Base-by-base conservation (phyloP, 164 flowering plant species). In the Houttuynia cordata region DNA sequence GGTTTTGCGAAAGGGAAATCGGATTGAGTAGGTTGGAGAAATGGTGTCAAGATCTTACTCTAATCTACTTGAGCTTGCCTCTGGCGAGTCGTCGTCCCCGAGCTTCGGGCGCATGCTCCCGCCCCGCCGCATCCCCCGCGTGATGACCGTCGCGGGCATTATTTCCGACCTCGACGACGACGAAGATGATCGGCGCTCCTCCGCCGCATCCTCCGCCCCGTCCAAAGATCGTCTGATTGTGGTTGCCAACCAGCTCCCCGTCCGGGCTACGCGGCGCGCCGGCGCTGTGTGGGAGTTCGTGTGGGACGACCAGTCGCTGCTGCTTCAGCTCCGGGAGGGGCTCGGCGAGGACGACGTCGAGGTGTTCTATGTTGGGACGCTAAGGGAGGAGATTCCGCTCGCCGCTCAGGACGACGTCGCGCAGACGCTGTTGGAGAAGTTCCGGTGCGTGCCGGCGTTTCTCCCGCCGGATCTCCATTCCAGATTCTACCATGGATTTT, bases 341-440 rank as follows among this genome's bases (percentile, higher is more conserved):
- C 65, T 85, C 4, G 84, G 83, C 0, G 79, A 76, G 49, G 84
- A 78, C 13, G 81, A 73, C 1, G 64, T 72, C 21, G 92, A 85
- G 19, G 81, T 85, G 24, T 63, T 83, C 42, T 85, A 81, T 58
- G 83, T 85, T 8, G 92, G 88, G 19, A 78, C 82, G 40, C 74
- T 85, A 6, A 79, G 70, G 37, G 88, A 75, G 42, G 92, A 85
- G 17, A 71, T 85, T 55, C 80, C 69, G 40, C 72, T 74, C 0
- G 74, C 61, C 58, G 88, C 81, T 5, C 92, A 85, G 60, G 92
- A 85, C 13, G 92, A 85, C 62, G 92, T 83, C 1, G 73, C 85
- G 0, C 83, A 80, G 56, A 72, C 73, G n/a, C 80, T 83, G 0
- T 67, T 85, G 10, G 92, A 85, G 68, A 76, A 70, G 52, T 83